Conservation (phyloP, 164 flowering plant genomes). For the Vitis vinifera region DNA sequence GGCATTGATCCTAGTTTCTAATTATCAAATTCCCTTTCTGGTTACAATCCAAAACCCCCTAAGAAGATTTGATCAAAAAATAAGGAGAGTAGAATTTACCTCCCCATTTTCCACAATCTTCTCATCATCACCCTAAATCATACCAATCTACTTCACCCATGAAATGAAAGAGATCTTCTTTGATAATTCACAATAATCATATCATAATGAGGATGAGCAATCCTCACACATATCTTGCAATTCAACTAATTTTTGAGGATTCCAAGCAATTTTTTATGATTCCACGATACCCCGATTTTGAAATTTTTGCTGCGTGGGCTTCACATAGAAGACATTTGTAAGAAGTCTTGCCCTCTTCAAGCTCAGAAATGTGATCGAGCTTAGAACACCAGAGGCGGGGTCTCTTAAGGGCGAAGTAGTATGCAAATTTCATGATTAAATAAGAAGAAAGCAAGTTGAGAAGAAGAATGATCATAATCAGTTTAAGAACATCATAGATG, state of each 20-base stretch:
- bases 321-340: conserved; percentile 72
- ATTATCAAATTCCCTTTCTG: conserved; percentile 38
- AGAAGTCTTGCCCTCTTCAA: conserved; percentile 17
- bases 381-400: conserved; percentile 84
- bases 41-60: conserved; percentile 54
- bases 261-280: conserved; percentile 42
- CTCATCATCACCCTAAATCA: conserved; percentile 30
- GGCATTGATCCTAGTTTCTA: conserved; percentile 19
- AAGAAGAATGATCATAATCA: conserved; percentile 72
- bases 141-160: conserved; percentile 43
- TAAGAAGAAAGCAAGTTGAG: conserved; percentile 80
- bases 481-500: conserved; percentile 71
- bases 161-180: conserved; percentile 34
- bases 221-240: conserved; percentile 68
- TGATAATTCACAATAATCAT: conserved; percentile 15
- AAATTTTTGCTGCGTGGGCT: conserved; percentile 71
- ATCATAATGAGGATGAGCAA: conserved; percentile 58
- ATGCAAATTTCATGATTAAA: conserved; percentile 63
- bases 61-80: conserved; percentile 48
- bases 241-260: conserved; percentile 21
- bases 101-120: conserved; percentile 34
- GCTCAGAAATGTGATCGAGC: conserved; percentile 59
- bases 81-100: conserved; percentile 32
- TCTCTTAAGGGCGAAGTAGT: conserved; percentile 73
- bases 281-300: conserved; percentile 60